Base-by-base conservation (phyloP, 2,329 filamentous ascomycete genomes). In the Dactylonectria estremocensis region DNA sequence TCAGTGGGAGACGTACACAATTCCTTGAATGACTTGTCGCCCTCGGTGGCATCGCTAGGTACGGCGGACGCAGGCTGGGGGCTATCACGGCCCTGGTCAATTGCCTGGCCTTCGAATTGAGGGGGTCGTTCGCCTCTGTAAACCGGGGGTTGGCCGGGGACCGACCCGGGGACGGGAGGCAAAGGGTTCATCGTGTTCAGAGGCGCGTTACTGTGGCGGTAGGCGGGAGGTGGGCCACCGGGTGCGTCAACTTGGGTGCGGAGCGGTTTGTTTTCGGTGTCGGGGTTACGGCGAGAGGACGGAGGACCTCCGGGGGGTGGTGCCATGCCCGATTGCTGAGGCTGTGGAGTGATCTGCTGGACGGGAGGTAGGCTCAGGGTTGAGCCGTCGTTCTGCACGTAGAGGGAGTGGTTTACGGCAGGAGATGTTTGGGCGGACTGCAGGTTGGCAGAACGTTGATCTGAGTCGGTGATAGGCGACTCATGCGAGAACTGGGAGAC, bases 401-500 rank as follows among this genome's bases (percentile, higher is more conserved):
- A 80, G n/a, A 77, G 67, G 5, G 70, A 74, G 76, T 83, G 82
- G 68, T 78, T 83, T 65, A 83, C 76, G 62, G 82, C 80, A 28
- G 85, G 81, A 11, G 84, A 83, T n/a, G 79, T 77, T 69, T 85
- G 84, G 54, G 80, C 77, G 58, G 83, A 82, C 37, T 86, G 83
- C 60, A 82, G 74, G 70, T 81, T 82, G 69, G 79, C 76, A 68
- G 82, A 79, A 56, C 75, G 75, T 67, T 79, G 78, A 67, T 88
- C 87, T 45, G 82, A 81, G 69, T 90, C 88, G 48, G 83, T 81
- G 18, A 85, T 77, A 40, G 86, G 86, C 37, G 89, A 90, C 66
- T 91, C 90, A 83, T 88, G 85, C 76, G 90, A 91, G 72, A 89
- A 77, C 78, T 91, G 89, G 7, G 89, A 91, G 43, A 89, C 79